Evolutionary conservation across 176 grass and related monocot species (phyloP).

Genomic region (Juncus effusus): DNA sequence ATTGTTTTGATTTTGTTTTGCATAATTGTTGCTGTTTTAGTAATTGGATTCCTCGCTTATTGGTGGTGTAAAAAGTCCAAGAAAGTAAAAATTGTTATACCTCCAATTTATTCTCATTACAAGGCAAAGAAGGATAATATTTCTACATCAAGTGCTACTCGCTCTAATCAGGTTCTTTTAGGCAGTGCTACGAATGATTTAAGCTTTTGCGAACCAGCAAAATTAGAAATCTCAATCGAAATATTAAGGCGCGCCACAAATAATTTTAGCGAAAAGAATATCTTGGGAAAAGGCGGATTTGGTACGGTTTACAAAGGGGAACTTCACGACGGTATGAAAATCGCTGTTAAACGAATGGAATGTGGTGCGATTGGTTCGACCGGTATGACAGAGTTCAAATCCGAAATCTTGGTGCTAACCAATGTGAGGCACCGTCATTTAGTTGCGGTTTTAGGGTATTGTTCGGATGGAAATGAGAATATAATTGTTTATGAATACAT

Average conservation of each 20-base stretch:
- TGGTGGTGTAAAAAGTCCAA: constrained; percentile 7
- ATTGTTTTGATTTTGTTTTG: constrained; percentile 15
- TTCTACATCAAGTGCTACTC: constrained; percentile 17
- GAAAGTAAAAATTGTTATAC: constrained; percentile 8
- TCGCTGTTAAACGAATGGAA: constrained; percentile 23
- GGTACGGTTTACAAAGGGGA: constrained; percentile 27
- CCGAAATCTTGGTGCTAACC: constrained; percentile 23
- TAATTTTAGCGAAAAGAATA: constrained; percentile 23
- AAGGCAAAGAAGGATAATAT: constrained; percentile 15
- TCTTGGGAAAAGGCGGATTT: constrained; percentile 19
- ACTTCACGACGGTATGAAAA: constrained; percentile 23
- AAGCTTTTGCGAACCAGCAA: constrained; percentile 21
- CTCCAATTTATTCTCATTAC: background rate
- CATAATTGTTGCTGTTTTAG: background rate
- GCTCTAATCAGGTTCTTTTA: constrained; percentile 15
- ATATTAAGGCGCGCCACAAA: constrained; percentile 13
- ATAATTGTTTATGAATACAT: constrained; percentile 30
- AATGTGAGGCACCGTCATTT: constrained; percentile 19
- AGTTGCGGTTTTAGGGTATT: constrained; percentile 25
- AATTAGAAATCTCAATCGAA: constrained; percentile 12
- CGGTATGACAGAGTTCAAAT: constrained; percentile 24
- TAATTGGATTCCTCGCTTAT: constrained; percentile 2
- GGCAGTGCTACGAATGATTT: constrained; percentile 6
- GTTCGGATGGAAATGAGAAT: constrained; percentile 24
- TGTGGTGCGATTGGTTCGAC: constrained; percentile 3